Percentiles rank a stretch among this genome's conserved stretches.
These are phyloP conservation scores for Royoungia palumana DNA, from an alignment of 768 basidiomycete genomes.

Conservation along the genomic window DNA sequence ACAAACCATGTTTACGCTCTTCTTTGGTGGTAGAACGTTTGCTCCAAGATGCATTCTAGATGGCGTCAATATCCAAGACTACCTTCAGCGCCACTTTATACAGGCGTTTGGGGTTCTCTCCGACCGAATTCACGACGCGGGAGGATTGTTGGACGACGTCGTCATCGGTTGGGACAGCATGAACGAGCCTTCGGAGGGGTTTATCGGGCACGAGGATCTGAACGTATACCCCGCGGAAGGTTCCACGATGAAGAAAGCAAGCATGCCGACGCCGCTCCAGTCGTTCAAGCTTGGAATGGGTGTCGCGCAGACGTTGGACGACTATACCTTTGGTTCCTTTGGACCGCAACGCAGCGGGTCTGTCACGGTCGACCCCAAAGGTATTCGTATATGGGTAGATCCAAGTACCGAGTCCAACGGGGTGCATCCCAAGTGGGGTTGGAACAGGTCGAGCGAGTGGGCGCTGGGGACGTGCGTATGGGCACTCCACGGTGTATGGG, in stretches of 20 bases:
- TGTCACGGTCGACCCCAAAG: constrained; percentile 83
- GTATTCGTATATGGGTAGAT: constrained; percentile 73
- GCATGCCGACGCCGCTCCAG: constrained; percentile 82
- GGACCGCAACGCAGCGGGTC: constrained; percentile 73
- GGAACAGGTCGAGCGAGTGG: constrained; percentile 72
- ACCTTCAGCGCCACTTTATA: constrained; percentile 73
- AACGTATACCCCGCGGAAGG: constrained; percentile 61
- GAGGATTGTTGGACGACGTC: constrained; percentile 77
- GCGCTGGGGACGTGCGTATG: constrained; percentile 78
- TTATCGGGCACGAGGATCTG: constrained; percentile 64
- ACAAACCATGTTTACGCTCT: constrained; percentile 90
- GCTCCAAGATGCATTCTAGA: constrained; percentile 91
- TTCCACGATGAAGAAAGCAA: constrained; percentile 81
- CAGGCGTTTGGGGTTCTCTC: constrained; percentile 73
- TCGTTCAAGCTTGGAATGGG: constrained; percentile 88
- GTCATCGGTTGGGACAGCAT: constrained; percentile 96
- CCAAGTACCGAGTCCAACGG: constrained; percentile 49
- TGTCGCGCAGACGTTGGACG: constrained; percentile 71
- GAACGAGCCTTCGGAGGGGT: constrained; percentile 92
- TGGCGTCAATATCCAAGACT: constrained; percentile 89
- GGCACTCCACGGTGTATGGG: constrained; percentile 91
- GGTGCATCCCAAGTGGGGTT: constrained; percentile 72
- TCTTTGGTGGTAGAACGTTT: constrained; percentile 86
- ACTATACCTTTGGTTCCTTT: constrained; percentile 74
- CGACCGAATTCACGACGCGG: constrained; percentile 70